A percentile compares a stretch with the other conserved stretches of the same genome.
These are phyloP conservation scores for Trichoderma breve DNA, from an alignment of 2,329 filamentous ascomycete genomes.

Conservation along the genomic window DNA sequence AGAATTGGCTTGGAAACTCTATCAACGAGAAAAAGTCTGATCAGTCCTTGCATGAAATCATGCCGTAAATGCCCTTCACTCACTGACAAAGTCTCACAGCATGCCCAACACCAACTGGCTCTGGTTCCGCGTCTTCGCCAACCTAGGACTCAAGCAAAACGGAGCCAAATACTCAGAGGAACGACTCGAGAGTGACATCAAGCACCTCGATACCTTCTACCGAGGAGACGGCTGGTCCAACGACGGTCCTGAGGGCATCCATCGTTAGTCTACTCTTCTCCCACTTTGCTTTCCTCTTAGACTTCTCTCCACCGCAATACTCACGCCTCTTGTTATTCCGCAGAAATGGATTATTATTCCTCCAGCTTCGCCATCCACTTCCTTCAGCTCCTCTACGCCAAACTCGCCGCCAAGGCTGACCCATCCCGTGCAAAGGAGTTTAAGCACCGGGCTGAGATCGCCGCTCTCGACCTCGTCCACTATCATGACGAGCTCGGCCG, in stretches of 20 bases:
- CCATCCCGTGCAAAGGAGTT: slow-evolving; percentile 66
- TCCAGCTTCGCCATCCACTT: slow-evolving; percentile 81
- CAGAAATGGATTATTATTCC: slow-evolving; percentile 81
- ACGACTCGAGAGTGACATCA: slow-evolving; percentile 70
- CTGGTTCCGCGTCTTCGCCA: slow-evolving; percentile 84
- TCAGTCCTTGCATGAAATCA: neutral
- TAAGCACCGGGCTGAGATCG: slow-evolving; percentile 62
- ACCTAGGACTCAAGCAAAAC: slow-evolving; percentile 73
- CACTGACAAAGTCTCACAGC: slow-evolving; percentile 39
- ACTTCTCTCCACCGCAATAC: neutral
- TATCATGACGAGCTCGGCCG: slow-evolving; percentile 73
- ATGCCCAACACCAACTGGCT: slow-evolving; percentile 71
- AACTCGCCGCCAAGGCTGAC: slow-evolving; percentile 66
- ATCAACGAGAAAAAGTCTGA: slow-evolving; percentile 72
- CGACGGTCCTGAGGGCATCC: slow-evolving; percentile 73
- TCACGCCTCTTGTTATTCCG: neutral
- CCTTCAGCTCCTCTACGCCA: slow-evolving; percentile 73
- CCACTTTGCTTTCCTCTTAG: neutral
- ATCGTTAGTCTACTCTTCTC: slow-evolving; percentile 45
- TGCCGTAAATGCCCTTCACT: neutral
- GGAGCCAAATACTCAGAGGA: slow-evolving; percentile 68
- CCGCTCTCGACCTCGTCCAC: slow-evolving; percentile 69
- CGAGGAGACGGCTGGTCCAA: slow-evolving; percentile 81
- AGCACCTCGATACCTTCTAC: slow-evolving; percentile 77
- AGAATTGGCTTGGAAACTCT: slow-evolving; percentile 68